Conservation (phyloP, 352 stramenopile genomes). For the Phytophthora syringae region DNA sequence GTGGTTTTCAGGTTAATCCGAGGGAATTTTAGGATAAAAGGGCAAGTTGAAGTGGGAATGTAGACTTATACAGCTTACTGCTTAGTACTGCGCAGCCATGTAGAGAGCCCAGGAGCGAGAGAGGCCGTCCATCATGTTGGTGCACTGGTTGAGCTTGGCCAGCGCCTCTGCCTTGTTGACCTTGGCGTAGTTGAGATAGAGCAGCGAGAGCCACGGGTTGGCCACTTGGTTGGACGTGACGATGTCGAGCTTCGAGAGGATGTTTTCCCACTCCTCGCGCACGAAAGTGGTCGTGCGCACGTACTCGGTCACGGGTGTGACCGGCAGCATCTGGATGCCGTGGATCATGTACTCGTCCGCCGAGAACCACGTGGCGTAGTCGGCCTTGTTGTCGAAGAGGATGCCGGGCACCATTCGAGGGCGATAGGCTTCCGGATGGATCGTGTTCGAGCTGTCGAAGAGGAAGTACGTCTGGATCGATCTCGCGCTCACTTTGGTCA, state of each 20-base stretch:
- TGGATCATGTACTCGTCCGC: slow-evolving; percentile 74
- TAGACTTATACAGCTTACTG: neutral
- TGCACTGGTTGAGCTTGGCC: slow-evolving; percentile 59
- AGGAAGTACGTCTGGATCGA: slow-evolving; percentile 77
- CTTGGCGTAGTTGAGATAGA: slow-evolving; percentile 78
- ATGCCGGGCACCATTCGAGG: slow-evolving; percentile 69
- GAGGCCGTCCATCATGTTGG: slow-evolving; percentile 73
- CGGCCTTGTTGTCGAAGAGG: slow-evolving; percentile 83
- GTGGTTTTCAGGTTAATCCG: too few relatives aligned
- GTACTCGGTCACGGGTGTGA: slow-evolving; percentile 69
- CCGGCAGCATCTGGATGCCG: slow-evolving; percentile 80
- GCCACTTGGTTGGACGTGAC: slow-evolving; percentile 43
- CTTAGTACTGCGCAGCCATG: slow-evolving; percentile 46
- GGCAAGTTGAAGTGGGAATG: slow-evolving; percentile 1
- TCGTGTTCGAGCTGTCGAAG: slow-evolving; percentile 58
- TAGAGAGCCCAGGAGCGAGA: slow-evolving; percentile 86
- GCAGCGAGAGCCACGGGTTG: slow-evolving; percentile 69
- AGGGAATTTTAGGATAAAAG: neutral
- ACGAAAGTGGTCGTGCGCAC: slow-evolving; percentile 61
- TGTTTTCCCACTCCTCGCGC: slow-evolving; percentile 61
- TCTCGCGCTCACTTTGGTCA: slow-evolving; percentile 60
- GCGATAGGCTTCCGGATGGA: slow-evolving; percentile 54
- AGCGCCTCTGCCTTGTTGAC: slow-evolving; percentile 54
- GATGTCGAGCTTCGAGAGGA: slow-evolving; percentile 57
- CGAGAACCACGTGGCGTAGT: slow-evolving; percentile 85